A percentile compares a stretch with the other conserved stretches of the same genome.
Evolutionary conservation across 2,329 filamentous ascomycete species (phyloP).

Genomic region (Trichoderma guizhouense): DNA sequence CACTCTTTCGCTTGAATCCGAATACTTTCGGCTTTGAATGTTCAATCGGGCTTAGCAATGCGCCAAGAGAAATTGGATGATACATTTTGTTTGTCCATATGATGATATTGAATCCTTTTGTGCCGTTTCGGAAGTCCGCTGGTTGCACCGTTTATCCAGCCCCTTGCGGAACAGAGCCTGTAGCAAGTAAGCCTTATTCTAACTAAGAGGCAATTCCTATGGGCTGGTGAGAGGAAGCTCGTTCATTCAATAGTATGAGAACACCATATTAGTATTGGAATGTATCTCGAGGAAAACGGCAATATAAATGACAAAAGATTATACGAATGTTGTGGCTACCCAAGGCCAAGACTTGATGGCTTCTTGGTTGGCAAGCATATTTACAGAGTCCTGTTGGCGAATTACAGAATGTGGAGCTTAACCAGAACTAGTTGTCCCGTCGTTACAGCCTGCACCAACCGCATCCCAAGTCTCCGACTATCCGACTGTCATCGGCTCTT

Average conservation of each 20-base stretch:
- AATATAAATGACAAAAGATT: background rate
- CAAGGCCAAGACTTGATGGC: background rate
- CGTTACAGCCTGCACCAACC: background rate
- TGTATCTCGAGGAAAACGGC: background rate
- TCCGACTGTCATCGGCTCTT: background rate
- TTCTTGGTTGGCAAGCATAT: background rate
- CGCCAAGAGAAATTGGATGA: background rate
- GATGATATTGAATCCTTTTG: background rate
- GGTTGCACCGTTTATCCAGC: background rate
- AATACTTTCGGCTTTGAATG: background rate
- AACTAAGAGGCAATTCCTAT: background rate
- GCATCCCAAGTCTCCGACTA: background rate
- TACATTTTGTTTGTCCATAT: background rate
- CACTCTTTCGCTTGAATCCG: background rate
- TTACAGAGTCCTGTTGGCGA: background rate
- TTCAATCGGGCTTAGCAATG: background rate
- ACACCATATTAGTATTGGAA: background rate
- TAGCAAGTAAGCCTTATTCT: background rate
- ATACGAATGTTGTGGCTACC: background rate
- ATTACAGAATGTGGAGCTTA: background rate
- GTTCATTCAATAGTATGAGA: no score
- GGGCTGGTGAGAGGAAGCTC: no score
- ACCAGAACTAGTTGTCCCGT: background rate
- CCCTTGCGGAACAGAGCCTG: background rate
- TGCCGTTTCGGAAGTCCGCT: background rate